These are phyloP conservation scores for Trypanosoma lewisi DNA, from an alignment of 208 protist species.

Conservation along the genomic window DNA sequence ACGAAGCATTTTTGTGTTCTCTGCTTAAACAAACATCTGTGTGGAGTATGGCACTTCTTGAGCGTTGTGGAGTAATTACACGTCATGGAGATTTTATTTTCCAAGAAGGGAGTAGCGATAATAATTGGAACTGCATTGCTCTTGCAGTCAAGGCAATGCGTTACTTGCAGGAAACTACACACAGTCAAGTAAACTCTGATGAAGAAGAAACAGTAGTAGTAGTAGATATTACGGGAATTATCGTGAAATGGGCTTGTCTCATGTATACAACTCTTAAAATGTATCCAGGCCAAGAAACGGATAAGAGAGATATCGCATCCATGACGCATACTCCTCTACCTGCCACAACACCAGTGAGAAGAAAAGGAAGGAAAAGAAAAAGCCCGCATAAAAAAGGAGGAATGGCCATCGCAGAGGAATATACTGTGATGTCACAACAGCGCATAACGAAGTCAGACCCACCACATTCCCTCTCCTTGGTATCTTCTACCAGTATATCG, in stretches of 20 bases:
- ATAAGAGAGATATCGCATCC: neutral
- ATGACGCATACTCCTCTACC: neutral
- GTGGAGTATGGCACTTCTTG: conserved; percentile 17
- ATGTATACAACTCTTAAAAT: conserved; percentile 5
- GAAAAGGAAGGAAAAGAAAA: neutral
- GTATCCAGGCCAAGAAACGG: neutral
- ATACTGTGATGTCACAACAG: conserved; percentile 1
- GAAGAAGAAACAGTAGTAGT: neutral
- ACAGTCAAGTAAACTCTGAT: neutral
- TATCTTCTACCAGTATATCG: too few species aligned
- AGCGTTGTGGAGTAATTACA: neutral
- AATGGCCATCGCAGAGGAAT: too few species aligned
- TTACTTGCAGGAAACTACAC: conserved; percentile 1
- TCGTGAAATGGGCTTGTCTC: conserved; percentile 7
- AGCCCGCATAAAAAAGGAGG: neutral
- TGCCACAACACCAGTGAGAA: neutral
- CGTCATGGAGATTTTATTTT: neutral
- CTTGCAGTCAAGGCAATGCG: neutral
- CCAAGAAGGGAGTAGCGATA: neutral
- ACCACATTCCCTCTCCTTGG: too few species aligned
- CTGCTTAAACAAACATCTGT: conserved; percentile 5
- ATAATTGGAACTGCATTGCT: neutral
- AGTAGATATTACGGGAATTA: conserved; percentile 1
- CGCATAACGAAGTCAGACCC: too few species aligned
- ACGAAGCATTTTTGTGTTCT: neutral